Base-by-base conservation (phyloP, 345 rosid genomes). In the Psidium friedrichsthalianum region DNA sequence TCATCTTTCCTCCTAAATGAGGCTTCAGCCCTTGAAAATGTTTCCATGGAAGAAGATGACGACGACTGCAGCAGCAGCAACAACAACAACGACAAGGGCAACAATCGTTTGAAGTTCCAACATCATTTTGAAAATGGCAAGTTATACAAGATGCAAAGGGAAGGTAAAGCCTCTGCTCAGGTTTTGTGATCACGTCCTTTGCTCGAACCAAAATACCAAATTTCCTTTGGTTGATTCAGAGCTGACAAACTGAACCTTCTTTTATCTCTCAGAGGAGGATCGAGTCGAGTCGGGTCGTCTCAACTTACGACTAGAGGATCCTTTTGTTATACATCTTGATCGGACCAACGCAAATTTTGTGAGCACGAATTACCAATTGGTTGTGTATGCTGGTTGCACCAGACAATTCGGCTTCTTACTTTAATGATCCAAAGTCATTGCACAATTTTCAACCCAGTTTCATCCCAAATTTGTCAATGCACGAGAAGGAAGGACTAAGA, bases 141-240 rank as follows among this genome's bases (percentile, higher is more conserved):
- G 83, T 88, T 87, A 88, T 82, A 44, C 78, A 56, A 21, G 51
- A 61, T 83, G 87, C 86, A 83, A 57, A 86, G 87, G 89, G 87
- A 88, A 85, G 87, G 87, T 12, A 24, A 83, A 49, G 84, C 87
- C 89, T 88, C 84, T 86, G 87, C 84, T 88, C 86, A 82, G 16
- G 87, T 20, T 56, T 85, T 74, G 64, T 84, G 36, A 15, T 85
- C 61, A 44, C 82, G 82, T 55, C 51, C 74, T 29, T 7, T 58
- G 27, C 57, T 83, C 57, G 54, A 80, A 80, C 20, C 54, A 47
- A 47, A n/a, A 22, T 6, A n/a, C 8, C 54, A 16, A 53, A 80
- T 47, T n/a, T 24, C 27, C 54, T 24, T 47, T n/a, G 12, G 51
- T 12, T 44, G 8, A 24, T 80, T n/a, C 16, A n/a, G 6, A n/a